Conservation (phyloP, 805 yeast species). For the Wickerhamomyces chambardii region DNA sequence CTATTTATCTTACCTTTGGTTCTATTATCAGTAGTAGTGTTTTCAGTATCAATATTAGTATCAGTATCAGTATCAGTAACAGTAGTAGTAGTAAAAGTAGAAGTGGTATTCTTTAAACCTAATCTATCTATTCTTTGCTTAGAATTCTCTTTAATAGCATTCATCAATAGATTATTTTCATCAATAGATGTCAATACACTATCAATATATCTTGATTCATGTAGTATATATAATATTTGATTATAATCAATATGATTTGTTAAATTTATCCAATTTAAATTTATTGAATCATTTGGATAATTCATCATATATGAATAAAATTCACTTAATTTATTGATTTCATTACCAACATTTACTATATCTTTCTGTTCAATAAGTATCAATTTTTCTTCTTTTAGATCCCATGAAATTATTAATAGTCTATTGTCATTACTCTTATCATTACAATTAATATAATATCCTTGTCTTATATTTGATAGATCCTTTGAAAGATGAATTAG, state of each 20-base stretch:
- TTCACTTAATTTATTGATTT: conserved; percentile 19
- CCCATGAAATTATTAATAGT: conserved; percentile 28
- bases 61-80: no score
- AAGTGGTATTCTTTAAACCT: no score
- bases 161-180: conserved; percentile 32
- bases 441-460: conserved; percentile 25
- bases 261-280: conserved; percentile 16
- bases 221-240: conserved; percentile 20
- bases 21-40: no score
- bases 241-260: conserved; percentile 15
- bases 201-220: conserved; percentile 19
- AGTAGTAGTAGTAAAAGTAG: no score
- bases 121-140: conserved; percentile 6
- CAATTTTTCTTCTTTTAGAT: conserved; percentile 21
- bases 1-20: no score
- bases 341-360: conserved; percentile 20
- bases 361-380: conserved; percentile 19
- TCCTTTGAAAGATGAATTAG: conserved; percentile 40
- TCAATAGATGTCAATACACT: conserved; percentile 41
- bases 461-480: conserved; percentile 27
- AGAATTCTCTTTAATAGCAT: conserved; percentile 24
- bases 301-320: conserved; percentile 29
- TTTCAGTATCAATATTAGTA: no score
- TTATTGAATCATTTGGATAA: conserved; percentile 22
- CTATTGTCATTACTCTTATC: conserved; percentile 17